Base-by-base conservation (phyloP, 495 filamentous ascomycete genomes). In the Aspergillus egyptiacus region DNA sequence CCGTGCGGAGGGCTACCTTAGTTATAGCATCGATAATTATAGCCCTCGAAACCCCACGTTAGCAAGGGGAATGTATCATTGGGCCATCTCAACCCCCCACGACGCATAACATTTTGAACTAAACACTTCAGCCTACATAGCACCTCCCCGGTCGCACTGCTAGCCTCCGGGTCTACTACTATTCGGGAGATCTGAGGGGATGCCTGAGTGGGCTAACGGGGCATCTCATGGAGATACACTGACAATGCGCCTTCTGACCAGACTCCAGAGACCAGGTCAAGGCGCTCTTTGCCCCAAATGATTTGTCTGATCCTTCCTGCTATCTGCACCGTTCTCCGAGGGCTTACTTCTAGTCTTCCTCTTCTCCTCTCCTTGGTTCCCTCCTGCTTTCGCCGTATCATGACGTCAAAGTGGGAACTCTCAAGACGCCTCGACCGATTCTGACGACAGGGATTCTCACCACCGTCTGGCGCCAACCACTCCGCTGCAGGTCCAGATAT, bases 381-480 rank as follows among this genome's bases (percentile, higher is more conserved):
- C 13, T 39, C 46, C 18, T 20, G 35, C 46, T 37, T 32, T 27
- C n/a, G 32, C 19, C 23, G 39, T 19, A 22, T 44, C 48, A 51
- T 51, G 48, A 51, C 48, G 48, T 51, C 47, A 51, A 44, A 31
- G 48, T 42, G 28, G 48, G 19, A 51, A 51, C 48, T 5, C 24
- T 14, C 23, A 43, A 38, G 39, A 30, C 38, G 48, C 27, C 48
- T 42, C 47, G 28, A 50, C 30, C 28, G 20, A 36, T 37, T 51
- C 39, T 51, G 48, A 39, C 48, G 48, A 51, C 48, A 51, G 48
- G 48, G 48, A 51, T 51, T 19, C 23, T 33, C 11, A 44, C 20
- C 30, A 31, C 39, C 11, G 32, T 51, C n/a, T n/a, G n/a, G n/a
- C n/a, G n/a, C n/a, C 39, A 51, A 44, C 48, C 48, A 51, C 48